Evolutionary conservation across 2,329 filamentous ascomycete species (phyloP), one percentile per base, ranked within the genome.

Genomic region (Alternaria conjuncta): DNA sequence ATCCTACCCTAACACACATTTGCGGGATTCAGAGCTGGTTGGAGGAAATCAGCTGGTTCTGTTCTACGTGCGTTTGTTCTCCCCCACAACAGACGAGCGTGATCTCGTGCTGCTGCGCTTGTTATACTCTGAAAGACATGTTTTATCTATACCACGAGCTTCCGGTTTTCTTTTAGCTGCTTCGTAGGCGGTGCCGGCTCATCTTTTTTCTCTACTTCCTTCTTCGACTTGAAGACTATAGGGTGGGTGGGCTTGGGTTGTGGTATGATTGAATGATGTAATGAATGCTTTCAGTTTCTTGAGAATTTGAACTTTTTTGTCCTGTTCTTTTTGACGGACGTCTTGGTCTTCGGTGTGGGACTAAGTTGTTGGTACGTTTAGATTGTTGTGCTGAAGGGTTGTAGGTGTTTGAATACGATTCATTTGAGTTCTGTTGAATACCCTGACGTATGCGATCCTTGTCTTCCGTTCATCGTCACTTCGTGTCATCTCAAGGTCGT

Each of bases 201-300:
- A 41, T 41, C 13, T 51, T 53, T 53, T 51, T 28, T 53, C 49
- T 36, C 49, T 53, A 28, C 28, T 51, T 51, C 32, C 6, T 32
- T 32, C 28, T 51, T 51, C 25, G 13, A 25, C 32, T 53, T 53
- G 30, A 53, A 41, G 30, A 53, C 20, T 53, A 41, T 56, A 46
- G 54, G 43, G 41, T 47, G 54, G 43, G 41, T 46, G 46, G 55
- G 36, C 30, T 20, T 32, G 46, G 25, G 56, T 41, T 41, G 36
- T 21, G 46, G 55, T 58, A 60, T 36, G 58, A 61, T 32, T 61
- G 53, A 61, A 61, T 57, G 58, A 61, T 41, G 53, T 32, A 61
- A 61, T 61, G 59, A 61, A 51, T 9, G 32, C 20, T 45, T 46
- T 58, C 20, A 28, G 26, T 36, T 59, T 20, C 26, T 53, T 23